A percentile compares a stretch with the other conserved stretches of the same genome.
Conservation (phyloP, 257 asterid genomes). For the Coffea eugenioides region DNA sequence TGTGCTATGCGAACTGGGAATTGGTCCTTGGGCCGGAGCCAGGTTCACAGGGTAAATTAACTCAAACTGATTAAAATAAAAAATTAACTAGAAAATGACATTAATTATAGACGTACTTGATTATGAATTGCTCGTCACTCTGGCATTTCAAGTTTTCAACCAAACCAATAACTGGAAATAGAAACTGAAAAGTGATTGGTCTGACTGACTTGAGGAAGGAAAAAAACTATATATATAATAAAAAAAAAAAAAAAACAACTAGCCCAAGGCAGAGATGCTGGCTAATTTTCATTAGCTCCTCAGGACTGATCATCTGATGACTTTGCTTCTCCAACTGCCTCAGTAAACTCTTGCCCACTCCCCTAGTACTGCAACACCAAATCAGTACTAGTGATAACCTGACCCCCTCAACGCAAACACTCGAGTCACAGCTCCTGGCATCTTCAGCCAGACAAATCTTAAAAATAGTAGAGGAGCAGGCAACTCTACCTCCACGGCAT, state of each 20-base stretch:
- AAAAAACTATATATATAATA: too few species aligned
- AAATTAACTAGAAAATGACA: too few species aligned
- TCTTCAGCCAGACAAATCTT: not conserved
- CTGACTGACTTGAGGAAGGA: too few species aligned
- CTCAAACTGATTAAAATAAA: not conserved
- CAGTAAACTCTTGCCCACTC: not conserved
- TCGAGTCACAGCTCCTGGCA: constrained; percentile 1
- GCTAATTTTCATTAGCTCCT: not conserved
- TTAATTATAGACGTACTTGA: not conserved
- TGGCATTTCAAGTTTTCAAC: too few species aligned
- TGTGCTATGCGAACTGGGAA: not conserved
- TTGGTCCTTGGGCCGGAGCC: not conserved
- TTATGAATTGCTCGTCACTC: not conserved
- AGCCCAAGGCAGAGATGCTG: not conserved
- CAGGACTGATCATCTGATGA: not conserved
- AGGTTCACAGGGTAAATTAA: not conserved
- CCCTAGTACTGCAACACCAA: not conserved
- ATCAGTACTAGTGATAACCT: not conserved
- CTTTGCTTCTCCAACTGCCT: not conserved
- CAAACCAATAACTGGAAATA: not conserved
- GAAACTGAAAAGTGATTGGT: not conserved
- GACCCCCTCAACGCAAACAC: not conserved
- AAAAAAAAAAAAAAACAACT: too few species aligned
- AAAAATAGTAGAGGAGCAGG: constrained; percentile 11
- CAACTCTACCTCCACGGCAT: constrained; percentile 9